A percentile compares a stretch with the other conserved stretches of the same genome.
Conservation (phyloP, 2,329 filamentous ascomycete species). For the Lecanoromycetidae sp. region DNA sequence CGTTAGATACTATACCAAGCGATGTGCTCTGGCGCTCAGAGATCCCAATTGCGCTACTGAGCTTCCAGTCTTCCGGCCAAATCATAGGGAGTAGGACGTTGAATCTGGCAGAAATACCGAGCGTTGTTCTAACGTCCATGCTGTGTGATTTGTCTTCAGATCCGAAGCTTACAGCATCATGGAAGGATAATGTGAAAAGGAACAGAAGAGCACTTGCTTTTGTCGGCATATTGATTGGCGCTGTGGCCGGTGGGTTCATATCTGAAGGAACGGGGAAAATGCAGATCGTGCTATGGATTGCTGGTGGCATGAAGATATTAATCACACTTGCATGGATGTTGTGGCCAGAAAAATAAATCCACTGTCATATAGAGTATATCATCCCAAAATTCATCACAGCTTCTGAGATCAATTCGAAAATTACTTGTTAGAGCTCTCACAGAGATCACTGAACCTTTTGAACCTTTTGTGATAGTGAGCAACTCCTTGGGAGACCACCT, state of each 20-base stretch:
- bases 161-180: conserved; percentile 3
- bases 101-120: conserved; percentile 25
- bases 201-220: conserved; percentile 15
- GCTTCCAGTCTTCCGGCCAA: conserved; percentile 25
- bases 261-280: conserved; percentile 10
- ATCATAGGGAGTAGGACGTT: conserved; percentile 23
- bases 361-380: no score
- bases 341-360: conserved; percentile 15
- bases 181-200: conserved; percentile 14
- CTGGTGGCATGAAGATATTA: conserved; percentile 12
- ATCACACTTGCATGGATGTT: conserved; percentile 13
- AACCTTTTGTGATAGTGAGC: no score
- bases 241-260: conserved; percentile 15
- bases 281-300: conserved; percentile 15
- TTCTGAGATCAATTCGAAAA: no score
- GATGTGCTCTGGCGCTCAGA: conserved; percentile 14
- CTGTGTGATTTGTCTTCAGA: conserved; percentile 24
- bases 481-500: no score
- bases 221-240: conserved; percentile 11
- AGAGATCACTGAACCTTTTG: no score
- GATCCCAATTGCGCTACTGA: conserved; percentile 23
- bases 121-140: conserved; percentile 26
- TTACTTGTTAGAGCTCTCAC: no score
- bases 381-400: no score
- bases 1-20: background rate